Evolutionary conservation across 2,329 filamentous ascomycete species (phyloP), one percentile per base, ranked within the genome.

Genomic region (Xenosphaeropsis pyriputrescens): DNA sequence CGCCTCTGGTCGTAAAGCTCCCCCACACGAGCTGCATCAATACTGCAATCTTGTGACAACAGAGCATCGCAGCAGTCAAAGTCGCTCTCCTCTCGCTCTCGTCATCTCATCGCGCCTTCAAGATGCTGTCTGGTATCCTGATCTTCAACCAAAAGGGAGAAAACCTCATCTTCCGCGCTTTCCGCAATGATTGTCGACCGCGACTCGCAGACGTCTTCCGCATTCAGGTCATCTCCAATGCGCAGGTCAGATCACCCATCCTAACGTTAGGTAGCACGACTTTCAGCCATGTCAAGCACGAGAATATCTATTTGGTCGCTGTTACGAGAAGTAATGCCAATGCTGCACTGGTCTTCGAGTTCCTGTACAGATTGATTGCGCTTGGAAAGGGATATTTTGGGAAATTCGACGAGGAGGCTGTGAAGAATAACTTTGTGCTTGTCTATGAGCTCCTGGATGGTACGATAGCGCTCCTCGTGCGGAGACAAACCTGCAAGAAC

Each of bases 91-190:
- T 26, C 22, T 11, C 22, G 8, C 22, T 26, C 22, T 11, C 22
- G 8, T 11, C 12, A 26, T 26, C 22, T 26, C 22, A 26, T 11
- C 3, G 22, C 22, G 22, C 22, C 22, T 26, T 46, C 64, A 79
- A 54, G 46, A 98, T 98, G 93, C 70, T 98, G 50, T 96, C 89
- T 50, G 91, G 91, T 42, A 89, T 98, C 55, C 77, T 98, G 49
- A 79, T 98, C 50, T 98, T 98, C 72, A 98, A 98, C 51, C 91
- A 98, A 61, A 98, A 98, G 65, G 91, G 91, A 64, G 91, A 98
- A 68, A 95, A 98, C 63, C 84, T 98, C 56, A 98, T 98, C 62
- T 95, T 98, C 68, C 85, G 91, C 56, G 86, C 91, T 53, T 98
- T 98, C 64, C 86, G 91, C 56, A 94, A 94, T 59, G 93, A 98